Percentiles rank a stretch among this genome's conserved stretches.
phyloP scores from a whole-genome alignment of 176 grass and related monocot species.

The Aegilops sharonensis region DNA sequence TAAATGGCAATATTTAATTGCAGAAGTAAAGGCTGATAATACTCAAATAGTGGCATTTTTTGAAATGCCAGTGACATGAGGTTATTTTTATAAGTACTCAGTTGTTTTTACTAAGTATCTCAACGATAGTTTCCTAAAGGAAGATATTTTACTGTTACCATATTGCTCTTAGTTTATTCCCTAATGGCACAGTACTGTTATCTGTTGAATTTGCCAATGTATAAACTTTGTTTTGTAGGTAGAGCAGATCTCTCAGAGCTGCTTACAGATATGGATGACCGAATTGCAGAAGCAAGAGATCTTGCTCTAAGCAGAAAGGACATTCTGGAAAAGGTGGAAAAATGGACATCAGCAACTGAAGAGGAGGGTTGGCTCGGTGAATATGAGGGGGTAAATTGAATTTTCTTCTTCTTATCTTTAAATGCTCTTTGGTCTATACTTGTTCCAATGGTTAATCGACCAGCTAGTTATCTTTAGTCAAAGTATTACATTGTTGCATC shows the following conservation, averaged over 20 bases:
- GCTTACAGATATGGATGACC: conserved; percentile 55
- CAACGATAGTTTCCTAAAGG: background rate
- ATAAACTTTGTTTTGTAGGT: conserved; percentile 43
- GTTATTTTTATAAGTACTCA: background rate
- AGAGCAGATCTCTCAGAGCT: conserved; percentile 62
- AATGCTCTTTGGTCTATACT: background rate
- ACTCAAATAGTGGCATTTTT: background rate
- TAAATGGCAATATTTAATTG: background rate
- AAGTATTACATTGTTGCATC: background rate
- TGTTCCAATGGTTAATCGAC: background rate
- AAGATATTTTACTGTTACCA: background rate
- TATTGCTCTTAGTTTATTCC: background rate
- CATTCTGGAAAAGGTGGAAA: conserved; percentile 88
- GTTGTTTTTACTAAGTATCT: background rate
- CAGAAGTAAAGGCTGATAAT: background rate
- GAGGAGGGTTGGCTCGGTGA: conserved; percentile 93
- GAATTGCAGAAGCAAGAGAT: conserved; percentile 67
- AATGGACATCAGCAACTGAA: conserved; percentile 68
- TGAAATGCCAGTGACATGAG: background rate
- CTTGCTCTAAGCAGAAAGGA: conserved; percentile 82
- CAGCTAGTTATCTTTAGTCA: conserved; percentile 12
- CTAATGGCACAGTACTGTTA: conserved; percentile 1
- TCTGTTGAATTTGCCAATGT: conserved; percentile 1
- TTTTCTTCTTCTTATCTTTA: background rate
- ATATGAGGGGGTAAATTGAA: conserved; percentile 78